Conservation (phyloP, 1,284 basidiomycete species). For the Heterobasidion occidentale region DNA sequence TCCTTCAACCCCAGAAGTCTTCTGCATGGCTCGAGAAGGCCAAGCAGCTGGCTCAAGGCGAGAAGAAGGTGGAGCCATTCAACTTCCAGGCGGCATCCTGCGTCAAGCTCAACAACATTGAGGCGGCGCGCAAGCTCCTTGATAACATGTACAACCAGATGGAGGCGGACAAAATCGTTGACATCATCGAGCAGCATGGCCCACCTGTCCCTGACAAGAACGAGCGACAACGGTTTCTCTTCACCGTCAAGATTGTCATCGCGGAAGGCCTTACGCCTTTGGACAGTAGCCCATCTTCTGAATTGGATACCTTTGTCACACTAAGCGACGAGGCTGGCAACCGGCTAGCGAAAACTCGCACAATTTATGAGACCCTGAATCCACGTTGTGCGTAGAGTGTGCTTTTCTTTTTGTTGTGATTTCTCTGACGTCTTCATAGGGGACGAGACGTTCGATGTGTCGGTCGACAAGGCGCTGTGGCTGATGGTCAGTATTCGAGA, state of each 20-base stretch:
- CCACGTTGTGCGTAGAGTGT: slow-evolving; percentile 69
- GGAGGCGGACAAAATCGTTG: slow-evolving; percentile 83
- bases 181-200: slow-evolving; percentile 46
- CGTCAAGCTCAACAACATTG: slow-evolving; percentile 97
- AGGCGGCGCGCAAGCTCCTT: slow-evolving; percentile 82
- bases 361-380: slow-evolving; percentile 85
- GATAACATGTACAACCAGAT: slow-evolving; percentile 93
- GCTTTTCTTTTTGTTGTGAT: not conserved
- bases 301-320: slow-evolving; percentile 88
- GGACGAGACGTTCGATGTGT: slow-evolving; percentile 97
- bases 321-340: slow-evolving; percentile 90
- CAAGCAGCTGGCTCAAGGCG: slow-evolving; percentile 71
- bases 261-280: slow-evolving; percentile 77
- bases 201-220: slow-evolving; percentile 68
- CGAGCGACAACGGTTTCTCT: slow-evolving; percentile 69
- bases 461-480: slow-evolving; percentile 87
- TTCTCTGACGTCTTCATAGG: slow-evolving; percentile 32
- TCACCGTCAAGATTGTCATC: slow-evolving; percentile 90
- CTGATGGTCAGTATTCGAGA: slow-evolving; percentile 94
- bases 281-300: slow-evolving; percentile 64
- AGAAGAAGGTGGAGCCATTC: slow-evolving; percentile 91
- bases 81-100: slow-evolving; percentile 92
- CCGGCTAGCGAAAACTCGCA: slow-evolving; percentile 90
- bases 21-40: slow-evolving; percentile 96
- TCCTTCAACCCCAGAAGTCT: slow-evolving; percentile 74